Percentiles rank a stretch among this genome's conserved stretches.
phyloP scores from a whole-genome alignment of 768 basidiomycete genomes.

The Psilocybe sp. region DNA sequence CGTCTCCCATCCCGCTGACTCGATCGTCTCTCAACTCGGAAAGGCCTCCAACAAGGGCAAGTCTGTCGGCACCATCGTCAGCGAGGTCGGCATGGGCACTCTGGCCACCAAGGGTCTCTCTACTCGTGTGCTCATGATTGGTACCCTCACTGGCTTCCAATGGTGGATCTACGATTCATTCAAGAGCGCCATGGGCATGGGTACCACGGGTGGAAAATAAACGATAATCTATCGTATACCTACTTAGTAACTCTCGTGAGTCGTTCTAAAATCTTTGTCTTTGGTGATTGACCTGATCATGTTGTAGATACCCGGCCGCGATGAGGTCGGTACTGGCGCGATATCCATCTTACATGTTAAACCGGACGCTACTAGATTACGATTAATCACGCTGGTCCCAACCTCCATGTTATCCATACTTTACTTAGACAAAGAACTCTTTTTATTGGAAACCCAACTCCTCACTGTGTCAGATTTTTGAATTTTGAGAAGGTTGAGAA shows the following conservation, averaged over 20 bases:
- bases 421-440: no score
- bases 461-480: no score
- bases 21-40: slow-evolving; percentile 90
- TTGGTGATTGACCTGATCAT: not conserved
- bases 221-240: slow-evolving; percentile 10
- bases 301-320: no score
- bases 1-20: slow-evolving; percentile 96
- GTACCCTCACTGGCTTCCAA: slow-evolving; percentile 72
- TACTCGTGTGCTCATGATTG: slow-evolving; percentile 85
- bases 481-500: no score
- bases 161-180: slow-evolving; percentile 94
- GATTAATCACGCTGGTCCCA: no score
- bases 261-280: not conserved
- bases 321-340: no score
- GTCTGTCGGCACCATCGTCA: slow-evolving; percentile 63
- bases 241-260: slow-evolving; percentile 7
- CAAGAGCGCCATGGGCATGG: slow-evolving; percentile 81
- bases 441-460: no score
- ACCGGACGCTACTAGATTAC: no score
- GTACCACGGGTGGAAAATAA: slow-evolving; percentile 88
- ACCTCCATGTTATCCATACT: no score
- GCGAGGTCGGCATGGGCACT: slow-evolving; percentile 61
- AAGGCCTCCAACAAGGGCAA: slow-evolving; percentile 87
- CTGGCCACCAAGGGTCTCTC: slow-evolving; percentile 86
- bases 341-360: slow-evolving; percentile 11